Evolutionary conservation across 305 asterid genomes (phyloP), one percentile per base, ranked within the genome.

Genomic region (Rubia tinctorum): DNA sequence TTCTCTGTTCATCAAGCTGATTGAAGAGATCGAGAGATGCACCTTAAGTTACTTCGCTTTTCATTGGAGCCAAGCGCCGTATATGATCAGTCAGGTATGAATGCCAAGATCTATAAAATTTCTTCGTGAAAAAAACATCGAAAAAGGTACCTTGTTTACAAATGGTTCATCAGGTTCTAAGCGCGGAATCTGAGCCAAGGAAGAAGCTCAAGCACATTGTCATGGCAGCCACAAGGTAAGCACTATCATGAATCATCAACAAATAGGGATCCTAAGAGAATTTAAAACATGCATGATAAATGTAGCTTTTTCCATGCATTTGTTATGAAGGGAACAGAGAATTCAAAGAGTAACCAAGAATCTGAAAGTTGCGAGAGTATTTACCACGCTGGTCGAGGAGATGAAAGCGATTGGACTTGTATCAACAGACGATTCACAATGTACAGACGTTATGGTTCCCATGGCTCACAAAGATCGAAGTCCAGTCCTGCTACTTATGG

Each of bases 401-500:
- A 95, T 95, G 99, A 95, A 90, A 78, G 99, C 99, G 8, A 95
- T 95, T 45, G 98, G 99, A 23, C 93, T 92, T 2, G 94, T 89
- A 9, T 79, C 90, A 20, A 74, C 87, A 4, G 98, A 92, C 44
- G 99, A 95, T 73, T 92, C 96, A 15, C 91, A 88, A 80, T 95
- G 99, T 85, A 95, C 98, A 7, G 93, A 92, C 47, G 97, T 95
- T 74, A 95, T 92, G 99, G 93, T 95, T 78, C 99, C 99, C 8
- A 95, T 92, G 98, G 99, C 89, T 74, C 99, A 90, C 69, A 88
- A 91, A 66, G 98, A 95, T 75, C 83, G 99, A 82, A 90, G 97
- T 61, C 99, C 96, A 0, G 90, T 92, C 49, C 97, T 95, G 76
- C 98, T 95, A 78, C 85, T 95, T 84, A 95, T 95, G 98, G 99